Evolutionary conservation across 2,329 filamentous ascomycete species (phyloP).

Genomic region (Chaetomium sp.): DNA sequence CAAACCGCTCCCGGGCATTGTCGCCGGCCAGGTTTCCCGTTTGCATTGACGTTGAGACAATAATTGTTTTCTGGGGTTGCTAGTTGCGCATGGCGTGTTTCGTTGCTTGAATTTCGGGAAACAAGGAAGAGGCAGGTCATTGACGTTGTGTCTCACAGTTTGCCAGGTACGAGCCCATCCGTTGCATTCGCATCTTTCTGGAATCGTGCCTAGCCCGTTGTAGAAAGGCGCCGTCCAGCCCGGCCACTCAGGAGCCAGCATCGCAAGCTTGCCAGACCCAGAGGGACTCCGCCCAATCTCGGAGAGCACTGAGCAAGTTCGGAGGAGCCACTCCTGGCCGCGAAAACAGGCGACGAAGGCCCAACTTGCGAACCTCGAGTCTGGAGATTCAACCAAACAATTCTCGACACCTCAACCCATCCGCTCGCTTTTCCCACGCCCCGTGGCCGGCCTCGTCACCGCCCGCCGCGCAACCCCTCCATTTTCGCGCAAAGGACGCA

Average conservation of each 20-base stretch:
- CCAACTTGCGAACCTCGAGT: constrained; percentile 8
- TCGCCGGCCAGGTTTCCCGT: neutral
- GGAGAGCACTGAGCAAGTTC: constrained; percentile 11
- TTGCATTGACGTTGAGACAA: too few species aligned
- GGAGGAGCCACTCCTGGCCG: constrained; percentile 1
- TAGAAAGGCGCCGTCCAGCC: constrained; percentile 5
- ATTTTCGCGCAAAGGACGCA: too few species aligned
- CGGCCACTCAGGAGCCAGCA: constrained; percentile 13
- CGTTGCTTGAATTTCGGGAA: neutral
- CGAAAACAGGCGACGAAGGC: constrained; percentile 14
- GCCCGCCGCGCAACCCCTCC: neutral
- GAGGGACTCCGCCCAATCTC: constrained; percentile 15
- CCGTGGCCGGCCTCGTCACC: neutral
- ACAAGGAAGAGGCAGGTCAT: constrained; percentile 1
- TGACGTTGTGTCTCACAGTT: constrained; percentile 6
- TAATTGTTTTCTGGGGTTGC: neutral
- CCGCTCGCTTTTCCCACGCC: constrained; percentile 4
- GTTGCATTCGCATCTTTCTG: constrained; percentile 14
- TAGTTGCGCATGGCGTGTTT: neutral
- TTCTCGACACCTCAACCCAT: neutral
- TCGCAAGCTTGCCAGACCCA: constrained; percentile 9
- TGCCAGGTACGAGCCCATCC: constrained; percentile 5
- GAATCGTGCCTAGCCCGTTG: constrained; percentile 15
- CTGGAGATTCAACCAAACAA: neutral
- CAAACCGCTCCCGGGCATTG: constrained; percentile 10